Evolutionary conservation across 805 yeast species (phyloP).

Genomic region (Cyberlindnera misumaiensis): DNA sequence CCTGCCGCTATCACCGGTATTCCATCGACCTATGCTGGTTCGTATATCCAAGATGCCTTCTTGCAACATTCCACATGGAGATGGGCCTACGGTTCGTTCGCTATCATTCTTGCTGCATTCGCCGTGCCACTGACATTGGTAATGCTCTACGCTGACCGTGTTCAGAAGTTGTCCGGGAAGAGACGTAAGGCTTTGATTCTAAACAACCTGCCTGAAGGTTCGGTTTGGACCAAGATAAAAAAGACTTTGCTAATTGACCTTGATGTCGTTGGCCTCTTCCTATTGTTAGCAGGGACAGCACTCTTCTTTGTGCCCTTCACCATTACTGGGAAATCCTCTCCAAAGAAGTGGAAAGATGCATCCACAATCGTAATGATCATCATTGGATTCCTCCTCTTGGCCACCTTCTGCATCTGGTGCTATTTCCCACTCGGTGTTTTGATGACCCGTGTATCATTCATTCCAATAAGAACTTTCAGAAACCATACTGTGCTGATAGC

Average conservation of each 20-base stretch:
- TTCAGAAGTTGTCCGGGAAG: slow-evolving; percentile 9
- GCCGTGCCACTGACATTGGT: slow-evolving; percentile 17
- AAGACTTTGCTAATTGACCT: slow-evolving; percentile 15
- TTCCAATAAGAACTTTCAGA: slow-evolving; percentile 21
- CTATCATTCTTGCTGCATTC: slow-evolving; percentile 28
- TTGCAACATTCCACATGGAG: slow-evolving; percentile 36
- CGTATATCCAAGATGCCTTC: slow-evolving; percentile 23
- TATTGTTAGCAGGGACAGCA: slow-evolving; percentile 19
- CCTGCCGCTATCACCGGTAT: slow-evolving; percentile 29
- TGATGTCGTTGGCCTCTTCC: slow-evolving; percentile 20
- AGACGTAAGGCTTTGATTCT: slow-evolving; percentile 10
- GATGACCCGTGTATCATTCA: slow-evolving; percentile 13
- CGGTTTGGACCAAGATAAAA: slow-evolving; percentile 7
- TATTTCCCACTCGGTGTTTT: slow-evolving; percentile 1
- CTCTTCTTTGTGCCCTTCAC: slow-evolving; percentile 25
- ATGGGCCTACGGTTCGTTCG: slow-evolving; percentile 43
- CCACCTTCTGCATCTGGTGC: slow-evolving; percentile 20
- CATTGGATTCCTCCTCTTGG: slow-evolving; percentile 20
- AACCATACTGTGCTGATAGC: slow-evolving; percentile 17
- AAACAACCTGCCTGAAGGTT: slow-evolving; percentile 15
- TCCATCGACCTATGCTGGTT: slow-evolving; percentile 24
- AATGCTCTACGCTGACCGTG: slow-evolving; percentile 22
- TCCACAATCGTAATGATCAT: slow-evolving; percentile 22
- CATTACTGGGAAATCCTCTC: slow-evolving; percentile 19
- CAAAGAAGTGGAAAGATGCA: slow-evolving; percentile 21